Evolutionary conservation across 225 moss, liverwort and hornwort genomes (phyloP).

Genomic region (Lunularia cruciata): DNA sequence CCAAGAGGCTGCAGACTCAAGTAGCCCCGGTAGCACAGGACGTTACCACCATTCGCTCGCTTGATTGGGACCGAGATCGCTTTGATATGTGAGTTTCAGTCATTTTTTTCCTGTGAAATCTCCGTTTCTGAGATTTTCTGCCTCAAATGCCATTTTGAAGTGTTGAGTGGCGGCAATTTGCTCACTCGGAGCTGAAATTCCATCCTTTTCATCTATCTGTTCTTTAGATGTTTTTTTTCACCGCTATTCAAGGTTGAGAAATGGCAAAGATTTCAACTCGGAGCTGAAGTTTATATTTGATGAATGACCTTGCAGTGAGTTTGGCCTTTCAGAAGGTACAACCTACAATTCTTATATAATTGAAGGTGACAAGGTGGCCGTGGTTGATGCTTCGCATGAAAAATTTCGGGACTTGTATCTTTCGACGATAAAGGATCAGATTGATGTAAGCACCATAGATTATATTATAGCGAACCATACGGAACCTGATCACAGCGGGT

Average conservation of each 20-base stretch:
- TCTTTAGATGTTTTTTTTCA: too few species aligned
- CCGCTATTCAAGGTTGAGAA: too few species aligned
- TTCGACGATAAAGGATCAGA: constrained; percentile 60
- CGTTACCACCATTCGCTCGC: constrained; percentile 73
- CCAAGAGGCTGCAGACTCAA: constrained; percentile 82
- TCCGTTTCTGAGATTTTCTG: not conserved
- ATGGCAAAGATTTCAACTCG: not conserved
- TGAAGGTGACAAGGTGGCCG: constrained; percentile 67
- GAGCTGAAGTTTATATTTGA: too few species aligned
- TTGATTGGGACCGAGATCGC: constrained; percentile 95
- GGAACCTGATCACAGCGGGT: constrained; percentile 90
- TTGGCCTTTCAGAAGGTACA: constrained; percentile 87
- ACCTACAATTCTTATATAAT: constrained; percentile 87
- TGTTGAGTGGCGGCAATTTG: too few species aligned
- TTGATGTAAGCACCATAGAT: constrained; percentile 69
- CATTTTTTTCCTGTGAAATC: not conserved
- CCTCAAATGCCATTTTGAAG: not conserved
- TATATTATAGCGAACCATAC: constrained; percentile 87
- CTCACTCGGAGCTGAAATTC: too few species aligned
- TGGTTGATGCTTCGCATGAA: constrained; percentile 86
- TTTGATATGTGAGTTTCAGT: constrained; percentile 69
- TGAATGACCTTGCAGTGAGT: constrained; percentile 53
- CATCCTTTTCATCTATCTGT: too few species aligned
- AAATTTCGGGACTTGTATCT: constrained; percentile 82
- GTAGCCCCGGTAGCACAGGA: constrained; percentile 60